These are phyloP conservation scores for Hypomontagnella submonticulosa DNA, from an alignment of 495 filamentous ascomycete genomes.

Conservation along the genomic window DNA sequence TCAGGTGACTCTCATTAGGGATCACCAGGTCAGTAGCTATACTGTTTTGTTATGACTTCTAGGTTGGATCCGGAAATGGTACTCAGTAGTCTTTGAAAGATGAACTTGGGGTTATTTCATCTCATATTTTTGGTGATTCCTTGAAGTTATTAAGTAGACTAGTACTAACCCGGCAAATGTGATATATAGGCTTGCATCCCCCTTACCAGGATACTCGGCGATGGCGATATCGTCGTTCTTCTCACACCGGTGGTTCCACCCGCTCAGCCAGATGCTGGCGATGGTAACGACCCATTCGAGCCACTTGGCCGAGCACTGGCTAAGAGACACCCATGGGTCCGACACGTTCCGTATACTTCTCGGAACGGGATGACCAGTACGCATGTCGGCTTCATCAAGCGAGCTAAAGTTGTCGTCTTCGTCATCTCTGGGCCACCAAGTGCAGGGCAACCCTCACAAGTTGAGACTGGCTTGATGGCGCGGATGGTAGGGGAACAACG, in stretches of 20 bases:
- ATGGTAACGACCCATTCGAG: slow-evolving; percentile 67
- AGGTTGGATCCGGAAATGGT: neutral
- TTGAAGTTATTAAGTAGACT: slow-evolving; percentile 2
- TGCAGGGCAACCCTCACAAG: slow-evolving; percentile 52
- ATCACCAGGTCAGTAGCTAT: slow-evolving; percentile 40
- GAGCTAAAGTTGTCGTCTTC: slow-evolving; percentile 65
- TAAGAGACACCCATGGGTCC: slow-evolving; percentile 63
- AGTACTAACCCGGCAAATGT: slow-evolving; percentile 22
- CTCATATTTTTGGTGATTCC: slow-evolving; percentile 7
- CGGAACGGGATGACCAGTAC: slow-evolving; percentile 67
- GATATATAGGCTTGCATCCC: slow-evolving; percentile 53
- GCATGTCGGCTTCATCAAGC: slow-evolving; percentile 68
- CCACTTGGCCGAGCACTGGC: slow-evolving; percentile 67
- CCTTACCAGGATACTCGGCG: slow-evolving; percentile 52
- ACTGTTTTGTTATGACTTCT: slow-evolving; percentile 1
- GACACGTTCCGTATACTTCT: slow-evolving; percentile 69
- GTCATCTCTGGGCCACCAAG: slow-evolving; percentile 58
- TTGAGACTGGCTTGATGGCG: slow-evolving; percentile 56
- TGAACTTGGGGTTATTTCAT: neutral
- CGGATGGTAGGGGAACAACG: slow-evolving; percentile 58
- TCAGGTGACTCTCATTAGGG: slow-evolving; percentile 44
- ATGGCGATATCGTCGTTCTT: slow-evolving; percentile 65
- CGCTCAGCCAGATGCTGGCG: slow-evolving; percentile 47
- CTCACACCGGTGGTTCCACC: slow-evolving; percentile 68
- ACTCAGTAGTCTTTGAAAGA: neutral